Evolutionary conservation across 805 yeast species (phyloP), one percentile per base, ranked within the genome.

Genomic region (Candida insectalens): DNA sequence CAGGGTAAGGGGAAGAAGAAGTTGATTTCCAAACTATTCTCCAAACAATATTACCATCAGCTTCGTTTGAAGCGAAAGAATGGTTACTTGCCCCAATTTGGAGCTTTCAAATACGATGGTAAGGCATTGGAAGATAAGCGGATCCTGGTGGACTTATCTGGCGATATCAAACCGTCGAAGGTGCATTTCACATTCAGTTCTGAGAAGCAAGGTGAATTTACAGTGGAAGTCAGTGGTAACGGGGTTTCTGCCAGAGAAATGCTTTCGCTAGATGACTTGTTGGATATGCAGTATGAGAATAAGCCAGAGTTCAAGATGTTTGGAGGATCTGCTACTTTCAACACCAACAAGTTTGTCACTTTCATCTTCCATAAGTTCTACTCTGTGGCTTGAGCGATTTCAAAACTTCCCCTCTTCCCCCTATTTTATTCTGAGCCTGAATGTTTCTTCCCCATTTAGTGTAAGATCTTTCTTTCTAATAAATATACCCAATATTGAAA

Each of bases 301-400:
- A 66, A 67, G 33, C 57, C 63, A 27, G 57, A 57, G 12, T 60
- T 83, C 46, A 59, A 65, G 3, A 44, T 82, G 41, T 81, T 85
- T 50, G 77, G 77, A 37, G 81, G 77, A 0, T 70, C 70, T 67
- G 87, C 75, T 5, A 62, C 63, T 16, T 74, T 88, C 43, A 77
- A 80, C 51, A 77, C 94, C 4, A 71, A 78, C 38, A 65, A 74
- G 34, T 59, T 85, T 45, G 65, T 82, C 15, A 71, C 74, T 12
- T 73, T 88, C 40, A 71, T 88, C 16, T 78, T 85, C 55, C 68
- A 68, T 43, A 80, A 81, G 55, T 87, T 87, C 52, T 83, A 81
- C 47, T 81, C 79, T 37, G 46, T 41, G 18, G 40, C 41, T 25
- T 10, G 21, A 5, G 23, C 7, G 23, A n/a, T n/a, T n/a, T n/a